These are phyloP conservation scores for Fusarium tricinctum DNA, from an alignment of 2,329 filamentous ascomycete species.

Conservation along the genomic window DNA sequence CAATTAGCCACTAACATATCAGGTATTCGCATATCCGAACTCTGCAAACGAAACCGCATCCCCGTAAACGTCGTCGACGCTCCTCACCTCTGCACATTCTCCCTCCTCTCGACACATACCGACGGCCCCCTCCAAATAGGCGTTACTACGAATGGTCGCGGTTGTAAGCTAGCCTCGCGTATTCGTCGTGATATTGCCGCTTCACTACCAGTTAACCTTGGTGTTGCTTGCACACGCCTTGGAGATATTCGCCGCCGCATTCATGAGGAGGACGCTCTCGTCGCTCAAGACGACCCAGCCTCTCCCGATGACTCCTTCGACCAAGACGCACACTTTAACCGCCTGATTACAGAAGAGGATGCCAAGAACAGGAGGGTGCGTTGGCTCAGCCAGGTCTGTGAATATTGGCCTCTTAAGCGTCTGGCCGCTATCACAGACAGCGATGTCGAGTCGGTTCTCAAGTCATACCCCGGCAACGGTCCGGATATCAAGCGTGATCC, in stretches of 20 bases:
- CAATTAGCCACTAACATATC: neutral
- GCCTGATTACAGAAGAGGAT: slow-evolving; percentile 81
- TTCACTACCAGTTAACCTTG: slow-evolving; percentile 80
- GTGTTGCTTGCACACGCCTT: slow-evolving; percentile 80
- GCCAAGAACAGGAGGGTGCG: slow-evolving; percentile 85
- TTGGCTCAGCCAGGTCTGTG: slow-evolving; percentile 96
- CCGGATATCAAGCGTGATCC: slow-evolving; percentile 43
- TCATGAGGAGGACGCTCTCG: slow-evolving; percentile 76
- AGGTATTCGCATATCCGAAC: slow-evolving; percentile 77
- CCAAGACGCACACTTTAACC: slow-evolving; percentile 88
- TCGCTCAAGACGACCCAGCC: slow-evolving; percentile 63
- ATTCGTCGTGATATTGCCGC: slow-evolving; percentile 90
- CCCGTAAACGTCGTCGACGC: slow-evolving; percentile 94
- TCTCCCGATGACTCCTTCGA: slow-evolving; percentile 75
- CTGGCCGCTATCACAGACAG: slow-evolving; percentile 83
- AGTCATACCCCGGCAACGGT: slow-evolving; percentile 70
- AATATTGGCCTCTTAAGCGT: slow-evolving; percentile 94
- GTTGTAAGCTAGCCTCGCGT: slow-evolving; percentile 91
- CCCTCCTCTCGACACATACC: slow-evolving; percentile 86
- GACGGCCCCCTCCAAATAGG: slow-evolving; percentile 95
- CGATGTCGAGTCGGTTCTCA: slow-evolving; percentile 83
- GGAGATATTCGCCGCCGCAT: slow-evolving; percentile 79
- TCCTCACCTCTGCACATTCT: slow-evolving; percentile 88
- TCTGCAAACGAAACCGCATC: slow-evolving; percentile 85
- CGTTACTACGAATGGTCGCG: slow-evolving; percentile 93